These are phyloP conservation scores for Trichophyton benhamiae DNA, from an alignment of 2,329 filamentous ascomycete genomes.

Conservation along the genomic window DNA sequence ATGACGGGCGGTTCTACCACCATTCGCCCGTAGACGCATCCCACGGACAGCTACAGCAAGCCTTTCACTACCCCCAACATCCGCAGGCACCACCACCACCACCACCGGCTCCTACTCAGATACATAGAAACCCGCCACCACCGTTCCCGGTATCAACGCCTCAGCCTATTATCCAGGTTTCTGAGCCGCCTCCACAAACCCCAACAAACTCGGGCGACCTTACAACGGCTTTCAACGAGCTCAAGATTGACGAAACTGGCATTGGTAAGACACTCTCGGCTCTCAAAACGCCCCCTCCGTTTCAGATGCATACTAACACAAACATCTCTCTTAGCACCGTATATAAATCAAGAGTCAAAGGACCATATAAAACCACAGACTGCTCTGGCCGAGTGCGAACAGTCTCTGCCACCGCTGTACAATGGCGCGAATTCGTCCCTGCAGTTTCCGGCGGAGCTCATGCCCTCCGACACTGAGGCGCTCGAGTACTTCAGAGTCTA, in stretches of 20 bases:
- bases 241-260: conserved; percentile 77
- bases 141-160: not conserved
- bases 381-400: conserved; percentile 50
- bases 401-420: conserved; percentile 54
- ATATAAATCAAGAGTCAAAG: conserved; percentile 57
- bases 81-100: not conserved
- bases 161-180: not conserved
- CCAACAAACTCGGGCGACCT: conserved; percentile 25
- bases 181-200: not conserved
- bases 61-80: not conserved
- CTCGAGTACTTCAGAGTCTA: conserved; percentile 81
- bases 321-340: conserved; percentile 39
- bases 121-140: not conserved
- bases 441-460: conserved; percentile 79
- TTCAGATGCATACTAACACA: not conserved
- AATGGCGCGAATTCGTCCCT: conserved; percentile 63
- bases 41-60: not conserved
- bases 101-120: not conserved
- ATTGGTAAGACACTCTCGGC: conserved; percentile 49
- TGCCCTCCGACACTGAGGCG: conserved; percentile 75
- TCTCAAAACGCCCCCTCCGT: not conserved
- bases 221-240: conserved; percentile 66
- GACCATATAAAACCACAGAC: conserved; percentile 40
- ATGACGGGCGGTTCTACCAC: conserved; percentile 26
- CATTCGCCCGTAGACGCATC: conserved; percentile 11